A percentile compares a stretch with the other conserved stretches of the same genome.
phyloP scores from a whole-genome alignment of 495 filamentous ascomycete genomes.

The Thermothielavioides terrestris region DNA sequence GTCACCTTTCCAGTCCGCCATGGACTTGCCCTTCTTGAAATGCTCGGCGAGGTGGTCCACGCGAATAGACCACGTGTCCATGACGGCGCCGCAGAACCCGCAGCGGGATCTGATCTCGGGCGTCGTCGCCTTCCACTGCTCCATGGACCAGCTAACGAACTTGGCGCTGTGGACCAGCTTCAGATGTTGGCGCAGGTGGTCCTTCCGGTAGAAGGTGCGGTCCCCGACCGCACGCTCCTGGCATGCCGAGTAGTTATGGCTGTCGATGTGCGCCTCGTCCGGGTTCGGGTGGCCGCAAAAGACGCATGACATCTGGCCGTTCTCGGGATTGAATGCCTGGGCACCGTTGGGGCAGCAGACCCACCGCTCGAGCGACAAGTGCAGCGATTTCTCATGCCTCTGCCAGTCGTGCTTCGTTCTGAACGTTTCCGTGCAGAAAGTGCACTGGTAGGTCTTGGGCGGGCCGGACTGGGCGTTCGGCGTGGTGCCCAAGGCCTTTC shows the following conservation, averaged over 20 bases:
- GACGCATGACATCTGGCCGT: conserved; percentile 48
- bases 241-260: conserved; percentile 63
- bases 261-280: conserved; percentile 52
- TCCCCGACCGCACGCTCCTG: conserved; percentile 54
- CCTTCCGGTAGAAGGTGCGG: conserved; percentile 74
- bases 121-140: conserved; percentile 56
- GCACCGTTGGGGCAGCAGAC: conserved; percentile 63
- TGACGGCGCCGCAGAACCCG: conserved; percentile 56
- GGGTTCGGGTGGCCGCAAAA: conserved; percentile 59
- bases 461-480: conserved; percentile 19
- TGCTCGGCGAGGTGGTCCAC: conserved; percentile 59
- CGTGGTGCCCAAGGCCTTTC: conserved; percentile 32
- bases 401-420: conserved; percentile 80
- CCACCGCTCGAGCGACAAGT: conserved; percentile 71
- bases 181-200: conserved; percentile 75
- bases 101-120: conserved; percentile 57
- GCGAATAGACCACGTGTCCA: conserved; percentile 54
- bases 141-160: conserved; percentile 51
- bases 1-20: conserved; percentile 64
- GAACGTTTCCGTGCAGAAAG: conserved; percentile 75
- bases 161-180: conserved; percentile 66
- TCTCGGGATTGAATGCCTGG: conserved; percentile 40
- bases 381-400: conserved; percentile 73
- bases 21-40: conserved; percentile 57
- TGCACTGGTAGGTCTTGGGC: conserved; percentile 65